phyloP scores from a whole-genome alignment of 2,329 filamentous ascomycete genomes.

The Hymenoscyphus repandus region DNA sequence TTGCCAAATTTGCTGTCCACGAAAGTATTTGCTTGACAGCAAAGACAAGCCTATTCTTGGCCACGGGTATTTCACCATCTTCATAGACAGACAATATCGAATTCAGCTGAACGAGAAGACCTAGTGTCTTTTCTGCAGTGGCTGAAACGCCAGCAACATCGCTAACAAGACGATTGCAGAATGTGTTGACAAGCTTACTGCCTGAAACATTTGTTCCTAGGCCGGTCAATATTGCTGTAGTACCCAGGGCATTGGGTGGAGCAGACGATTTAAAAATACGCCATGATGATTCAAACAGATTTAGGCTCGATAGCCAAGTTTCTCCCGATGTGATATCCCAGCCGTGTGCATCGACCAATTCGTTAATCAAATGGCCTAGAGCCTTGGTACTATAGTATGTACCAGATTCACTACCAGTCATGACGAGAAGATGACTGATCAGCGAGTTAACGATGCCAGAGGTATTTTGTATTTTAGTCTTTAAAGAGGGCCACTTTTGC shows the following conservation, averaged over 20 bases:
- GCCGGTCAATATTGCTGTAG: constrained; percentile 46
- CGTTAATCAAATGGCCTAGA: constrained; percentile 45
- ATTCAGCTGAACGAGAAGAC: constrained; percentile 49
- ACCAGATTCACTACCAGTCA: constrained; percentile 38
- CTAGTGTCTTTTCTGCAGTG: constrained; percentile 40
- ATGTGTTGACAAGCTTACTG: constrained; percentile 45
- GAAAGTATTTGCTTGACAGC: constrained; percentile 72
- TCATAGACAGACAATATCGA: constrained; percentile 48
- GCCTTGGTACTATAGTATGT: constrained; percentile 50
- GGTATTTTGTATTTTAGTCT: constrained; percentile 24
- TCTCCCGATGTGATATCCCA: constrained; percentile 40
- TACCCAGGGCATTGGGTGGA: constrained; percentile 40
- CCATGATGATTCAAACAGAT: constrained; percentile 41
- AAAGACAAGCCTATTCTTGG: constrained; percentile 56
- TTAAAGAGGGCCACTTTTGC: not conserved
- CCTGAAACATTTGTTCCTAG: constrained; percentile 44
- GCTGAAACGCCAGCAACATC: constrained; percentile 49
- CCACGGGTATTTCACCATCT: constrained; percentile 47
- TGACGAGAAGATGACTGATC: constrained; percentile 40
- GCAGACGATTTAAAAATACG: no score
- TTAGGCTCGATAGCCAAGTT: constrained; percentile 40
- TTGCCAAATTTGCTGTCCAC: constrained; percentile 55
- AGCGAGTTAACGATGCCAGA: constrained; percentile 38
- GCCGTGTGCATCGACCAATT: constrained; percentile 43
- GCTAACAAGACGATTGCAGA: constrained; percentile 56